Percentiles rank a stretch among this genome's conserved stretches.
phyloP scores from a whole-genome alignment of 1,284 basidiomycete species.

The Fomitopsis schrenkii region DNA sequence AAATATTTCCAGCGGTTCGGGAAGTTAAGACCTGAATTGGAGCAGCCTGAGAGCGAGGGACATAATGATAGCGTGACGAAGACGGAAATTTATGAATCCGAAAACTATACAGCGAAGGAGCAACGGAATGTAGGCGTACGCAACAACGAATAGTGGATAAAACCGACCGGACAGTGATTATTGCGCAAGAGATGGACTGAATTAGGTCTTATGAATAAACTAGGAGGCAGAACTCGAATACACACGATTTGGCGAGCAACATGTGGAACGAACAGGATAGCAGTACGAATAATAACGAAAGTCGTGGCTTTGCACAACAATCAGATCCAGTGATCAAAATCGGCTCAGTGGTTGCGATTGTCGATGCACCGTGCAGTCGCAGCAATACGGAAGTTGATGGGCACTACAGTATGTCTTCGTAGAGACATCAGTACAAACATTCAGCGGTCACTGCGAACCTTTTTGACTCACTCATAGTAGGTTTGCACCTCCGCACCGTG shows the following conservation, averaged over 20 bases:
- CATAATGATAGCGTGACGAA: neutral
- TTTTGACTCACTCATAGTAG: constrained; percentile 57
- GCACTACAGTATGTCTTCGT: constrained; percentile 44
- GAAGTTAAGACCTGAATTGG: constrained; percentile 22
- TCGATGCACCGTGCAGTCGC: constrained; percentile 50
- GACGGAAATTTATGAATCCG: neutral
- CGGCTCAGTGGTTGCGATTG: neutral
- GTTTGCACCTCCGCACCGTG: constrained; percentile 62
- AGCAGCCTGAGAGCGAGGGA: neutral
- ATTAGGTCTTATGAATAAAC: neutral
- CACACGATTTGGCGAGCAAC: neutral
- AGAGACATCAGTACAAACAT: neutral
- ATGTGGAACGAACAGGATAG: neutral
- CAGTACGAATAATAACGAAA: neutral
- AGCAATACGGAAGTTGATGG: constrained; percentile 48
- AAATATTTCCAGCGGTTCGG: constrained; percentile 81
- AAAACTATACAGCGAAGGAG: neutral
- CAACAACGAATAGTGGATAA: neutral
- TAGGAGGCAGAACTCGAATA: neutral
- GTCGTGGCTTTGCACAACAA: neutral
- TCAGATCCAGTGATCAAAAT: neutral
- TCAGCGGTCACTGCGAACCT: neutral
- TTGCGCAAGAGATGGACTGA: neutral
- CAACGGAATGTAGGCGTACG: neutral
- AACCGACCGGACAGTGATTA: neutral